Evolutionary conservation across 305 asterid species (phyloP).

Genomic region (Fraxinus velutina): DNA sequence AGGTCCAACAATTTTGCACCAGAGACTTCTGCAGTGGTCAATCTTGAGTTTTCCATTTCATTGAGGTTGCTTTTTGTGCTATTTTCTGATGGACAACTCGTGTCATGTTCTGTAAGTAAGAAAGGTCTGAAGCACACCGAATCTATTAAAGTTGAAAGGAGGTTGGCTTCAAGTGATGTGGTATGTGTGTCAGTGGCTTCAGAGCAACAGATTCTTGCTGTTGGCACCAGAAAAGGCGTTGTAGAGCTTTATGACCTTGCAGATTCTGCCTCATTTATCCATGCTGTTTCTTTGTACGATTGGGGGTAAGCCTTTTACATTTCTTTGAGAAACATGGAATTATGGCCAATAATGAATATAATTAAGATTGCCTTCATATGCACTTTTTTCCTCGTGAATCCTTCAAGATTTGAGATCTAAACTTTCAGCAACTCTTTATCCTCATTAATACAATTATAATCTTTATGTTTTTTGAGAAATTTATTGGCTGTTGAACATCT

Average conservation of each 20-base stretch:
- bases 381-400: conserved; percentile 20
- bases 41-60: conserved; percentile 64
- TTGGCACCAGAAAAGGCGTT: conserved; percentile 76
- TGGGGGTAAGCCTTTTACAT: conserved; percentile 79
- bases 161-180: conserved; percentile 68
- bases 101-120: conserved; percentile 84
- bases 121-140: conserved; percentile 75
- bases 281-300: conserved; percentile 77
- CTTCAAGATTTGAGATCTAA: conserved; percentile 17
- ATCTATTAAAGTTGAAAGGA: conserved; percentile 61
- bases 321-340: conserved; percentile 24
- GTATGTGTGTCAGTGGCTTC: conserved; percentile 86
- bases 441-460: background rate
- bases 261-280: conserved; percentile 69
- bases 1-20: conserved; percentile 33
- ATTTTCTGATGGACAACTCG: conserved; percentile 73
- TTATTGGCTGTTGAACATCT: conserved; percentile 12
- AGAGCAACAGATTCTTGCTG: conserved; percentile 94
- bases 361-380: conserved; percentile 1
- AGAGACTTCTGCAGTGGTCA: conserved; percentile 54
- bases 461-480: background rate
- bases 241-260: conserved; percentile 88
- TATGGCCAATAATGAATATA: conserved; percentile 15
- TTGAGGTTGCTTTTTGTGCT: conserved; percentile 72
- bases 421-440: conserved; percentile 9